Base-by-base conservation (phyloP, 164 flowering plant species). In the Tetracentron sinense region DNA sequence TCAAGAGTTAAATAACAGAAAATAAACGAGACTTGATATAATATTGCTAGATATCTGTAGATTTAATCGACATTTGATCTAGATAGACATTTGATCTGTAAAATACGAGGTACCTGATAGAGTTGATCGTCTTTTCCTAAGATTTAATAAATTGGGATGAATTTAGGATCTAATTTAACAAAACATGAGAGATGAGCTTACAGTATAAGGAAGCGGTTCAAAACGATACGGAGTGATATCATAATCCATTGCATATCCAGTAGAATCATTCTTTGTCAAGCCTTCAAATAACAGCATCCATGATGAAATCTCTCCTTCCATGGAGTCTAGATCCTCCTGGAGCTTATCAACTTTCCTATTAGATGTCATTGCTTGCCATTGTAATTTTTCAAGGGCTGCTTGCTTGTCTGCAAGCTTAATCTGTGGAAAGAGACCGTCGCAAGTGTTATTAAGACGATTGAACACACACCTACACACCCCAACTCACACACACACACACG, bases 381-480 rank as follows among this genome's bases (percentile, higher is more conserved):
- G 86, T 65, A 79, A 62, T 71, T 89, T 94, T 63, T 94, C 96
- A 22, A 91, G 69, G 8, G 90, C 84, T 64, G 96, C 99, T 81
- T 86, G 96, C 77, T 72, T 91, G 77, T 89, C 95, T 50, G 95
- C 99, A 55, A 94, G 90, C 79, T 83, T 90, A 66, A 86, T 81
- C 97, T 89, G 85, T 29, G 17, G 52, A 54, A 67, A 47, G 65
- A 19, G 54, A 15, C 21, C 54, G 31, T 23, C 29, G 42, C 55
- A 29, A 61, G 7, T 33, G 19, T 57, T 14, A 0, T 57, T 19
- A 20, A 19, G 42, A 15, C 48, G 29, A 22, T 27, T 35, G 29
- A 2, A 20, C 46, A 26, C 49, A 17, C 23, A 67, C 0, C 21
- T 10, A 22, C 7, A 57, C 46, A 33, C 31, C 19, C 38, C 26